phyloP scores from a whole-genome alignment of 2,329 filamentous ascomycete species.

The Calonectria leucothoes region DNA sequence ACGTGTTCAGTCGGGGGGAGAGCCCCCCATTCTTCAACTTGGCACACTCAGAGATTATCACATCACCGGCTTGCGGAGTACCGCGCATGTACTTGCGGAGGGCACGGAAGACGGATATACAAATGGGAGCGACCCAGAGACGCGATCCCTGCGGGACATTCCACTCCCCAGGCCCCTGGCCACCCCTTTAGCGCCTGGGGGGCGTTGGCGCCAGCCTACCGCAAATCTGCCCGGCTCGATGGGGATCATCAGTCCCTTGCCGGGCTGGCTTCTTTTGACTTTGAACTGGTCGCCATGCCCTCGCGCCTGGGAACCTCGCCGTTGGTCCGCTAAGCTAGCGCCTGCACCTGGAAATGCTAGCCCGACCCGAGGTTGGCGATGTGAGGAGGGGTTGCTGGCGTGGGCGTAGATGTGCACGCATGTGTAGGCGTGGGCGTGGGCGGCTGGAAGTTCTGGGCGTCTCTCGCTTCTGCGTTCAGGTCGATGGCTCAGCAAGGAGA shows the following conservation, averaged over 20 bases:
- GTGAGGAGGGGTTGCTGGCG: not conserved
- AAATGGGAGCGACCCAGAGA: slow-evolving; percentile 18
- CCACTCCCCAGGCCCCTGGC: slow-evolving; percentile 27
- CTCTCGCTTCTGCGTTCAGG: slow-evolving; percentile 12
- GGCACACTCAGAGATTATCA: not conserved
- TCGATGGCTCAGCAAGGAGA: not conserved
- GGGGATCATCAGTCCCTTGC: slow-evolving; percentile 35
- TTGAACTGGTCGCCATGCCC: slow-evolving; percentile 13
- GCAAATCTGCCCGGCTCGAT: slow-evolving; percentile 26
- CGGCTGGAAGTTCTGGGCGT: not conserved
- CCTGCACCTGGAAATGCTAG: slow-evolving; percentile 3
- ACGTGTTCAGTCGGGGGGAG: not conserved
- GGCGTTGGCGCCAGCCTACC: slow-evolving; percentile 26
- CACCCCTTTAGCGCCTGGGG: slow-evolving; percentile 27
- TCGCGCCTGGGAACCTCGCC: slow-evolving; percentile 1
- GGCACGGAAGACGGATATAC: not conserved
- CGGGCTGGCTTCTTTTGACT: slow-evolving; percentile 30
- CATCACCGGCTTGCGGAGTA: not conserved
- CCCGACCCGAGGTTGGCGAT: slow-evolving; percentile 4
- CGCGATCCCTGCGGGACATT: slow-evolving; percentile 17
- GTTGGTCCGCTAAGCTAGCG: slow-evolving; percentile 12
- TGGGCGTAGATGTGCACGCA: not conserved
- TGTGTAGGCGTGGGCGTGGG: not conserved
- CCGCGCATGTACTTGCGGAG: not conserved
- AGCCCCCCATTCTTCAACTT: not conserved